A percentile compares a stretch with the other conserved stretches of the same genome.
These are phyloP conservation scores for Rutstroemia sp. DNA, from an alignment of 2,329 filamentous ascomycete species.

Conservation along the genomic window DNA sequence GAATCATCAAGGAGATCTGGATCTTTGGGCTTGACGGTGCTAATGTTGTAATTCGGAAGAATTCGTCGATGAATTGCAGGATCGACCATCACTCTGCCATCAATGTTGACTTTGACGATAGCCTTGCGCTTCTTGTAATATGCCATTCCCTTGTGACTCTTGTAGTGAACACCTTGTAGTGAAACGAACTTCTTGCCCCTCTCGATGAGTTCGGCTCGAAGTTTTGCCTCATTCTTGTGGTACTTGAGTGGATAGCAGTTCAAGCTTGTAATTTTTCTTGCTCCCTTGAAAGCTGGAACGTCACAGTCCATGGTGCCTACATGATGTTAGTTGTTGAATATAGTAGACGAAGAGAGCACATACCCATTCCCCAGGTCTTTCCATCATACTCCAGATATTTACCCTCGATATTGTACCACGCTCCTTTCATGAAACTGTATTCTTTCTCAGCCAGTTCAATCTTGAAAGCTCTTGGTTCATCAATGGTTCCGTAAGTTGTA, in stretches of 20 bases:
- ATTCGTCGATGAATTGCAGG: conserved; percentile 74
- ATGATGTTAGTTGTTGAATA: conserved; percentile 7
- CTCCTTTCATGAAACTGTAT: conserved; percentile 59
- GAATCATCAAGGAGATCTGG: conserved; percentile 49
- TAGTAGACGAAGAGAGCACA: neutral
- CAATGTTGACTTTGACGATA: conserved; percentile 74
- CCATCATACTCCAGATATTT: conserved; percentile 83
- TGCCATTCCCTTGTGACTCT: conserved; percentile 73
- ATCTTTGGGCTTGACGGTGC: conserved; percentile 65
- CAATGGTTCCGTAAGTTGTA: conserved; percentile 66
- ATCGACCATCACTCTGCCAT: conserved; percentile 84
- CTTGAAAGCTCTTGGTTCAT: conserved; percentile 77
- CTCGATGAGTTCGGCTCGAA: conserved; percentile 63
- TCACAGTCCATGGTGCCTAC: conserved; percentile 53
- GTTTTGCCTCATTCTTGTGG: conserved; percentile 60
- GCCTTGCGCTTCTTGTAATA: conserved; percentile 76
- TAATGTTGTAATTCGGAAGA: conserved; percentile 78
- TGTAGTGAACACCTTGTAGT: conserved; percentile 78
- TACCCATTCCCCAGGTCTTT: conserved; percentile 71
- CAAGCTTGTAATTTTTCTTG: conserved; percentile 74
- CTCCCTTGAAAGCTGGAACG: conserved; percentile 69
- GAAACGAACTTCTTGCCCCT: conserved; percentile 79
- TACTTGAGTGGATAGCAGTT: conserved; percentile 72
- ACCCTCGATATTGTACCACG: conserved; percentile 71
- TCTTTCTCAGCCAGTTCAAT: conserved; percentile 70